Conservation (phyloP, 306 rosid species). For the Prunus mume region DNA sequence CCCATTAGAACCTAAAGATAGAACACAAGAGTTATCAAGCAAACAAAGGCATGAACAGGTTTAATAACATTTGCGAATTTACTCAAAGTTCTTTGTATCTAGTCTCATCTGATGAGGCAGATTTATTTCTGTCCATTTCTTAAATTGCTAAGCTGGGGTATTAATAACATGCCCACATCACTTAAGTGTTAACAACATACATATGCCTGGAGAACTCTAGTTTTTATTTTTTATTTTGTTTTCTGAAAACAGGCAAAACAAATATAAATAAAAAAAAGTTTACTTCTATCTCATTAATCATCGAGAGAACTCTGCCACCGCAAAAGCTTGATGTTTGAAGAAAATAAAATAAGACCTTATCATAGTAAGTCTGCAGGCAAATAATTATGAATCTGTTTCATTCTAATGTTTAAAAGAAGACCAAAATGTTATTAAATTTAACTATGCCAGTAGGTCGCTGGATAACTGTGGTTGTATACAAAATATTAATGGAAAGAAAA, state of each 20-base stretch:
- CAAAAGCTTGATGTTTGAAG: neutral
- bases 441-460: neutral
- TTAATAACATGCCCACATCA: neutral
- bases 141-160: neutral
- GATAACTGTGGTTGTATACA: neutral
- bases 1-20: conserved; percentile 49
- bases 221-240: neutral
- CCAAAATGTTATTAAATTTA: neutral
- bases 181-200: neutral
- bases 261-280: neutral
- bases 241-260: neutral
- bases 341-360: neutral
- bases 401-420: neutral
- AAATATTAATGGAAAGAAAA: neutral
- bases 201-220: neutral
- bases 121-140: neutral
- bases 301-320: neutral
- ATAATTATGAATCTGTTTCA: neutral
- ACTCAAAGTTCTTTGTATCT: neutral
- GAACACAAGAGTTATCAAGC: conserved; percentile 21
- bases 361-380: neutral
- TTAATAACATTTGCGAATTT: neutral
- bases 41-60: conserved; percentile 11
- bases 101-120: neutral
- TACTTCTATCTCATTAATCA: neutral